A percentile compares a stretch with the other conserved stretches of the same genome.
Conservation (phyloP, 148 eudicot genomes). For the Cornus suecica region DNA sequence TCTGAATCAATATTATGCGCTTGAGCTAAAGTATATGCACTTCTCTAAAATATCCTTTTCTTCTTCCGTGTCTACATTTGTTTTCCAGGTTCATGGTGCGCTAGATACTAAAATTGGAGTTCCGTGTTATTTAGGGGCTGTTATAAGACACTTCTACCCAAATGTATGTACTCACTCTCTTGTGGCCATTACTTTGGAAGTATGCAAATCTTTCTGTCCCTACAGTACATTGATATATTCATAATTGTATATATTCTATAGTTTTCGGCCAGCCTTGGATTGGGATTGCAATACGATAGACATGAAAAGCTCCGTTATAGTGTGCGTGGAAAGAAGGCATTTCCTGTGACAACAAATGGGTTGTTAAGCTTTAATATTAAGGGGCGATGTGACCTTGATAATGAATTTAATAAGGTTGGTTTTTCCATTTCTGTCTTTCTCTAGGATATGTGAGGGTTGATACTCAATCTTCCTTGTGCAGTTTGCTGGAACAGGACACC, state of each 20-base stretch:
- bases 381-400: conserved; percentile 61
- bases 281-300: conserved; percentile 63
- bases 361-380: conserved; percentile 56
- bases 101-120: conserved; percentile 76
- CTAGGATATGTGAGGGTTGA: background rate
- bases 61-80: background rate
- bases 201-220: background rate
- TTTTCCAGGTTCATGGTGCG: conserved; percentile 70
- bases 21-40: background rate
- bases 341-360: conserved; percentile 63
- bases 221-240: conserved; percentile 3
- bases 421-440: conserved; percentile 8
- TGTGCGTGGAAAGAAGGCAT: conserved; percentile 66
- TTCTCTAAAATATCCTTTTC: background rate
- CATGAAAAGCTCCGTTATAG: conserved; percentile 50
- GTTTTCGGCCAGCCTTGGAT: conserved; percentile 61
- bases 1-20: background rate
- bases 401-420: conserved; percentile 68
- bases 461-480: background rate
- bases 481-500: background rate
- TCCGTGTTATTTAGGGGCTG: conserved; percentile 48
- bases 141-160: conserved; percentile 62
- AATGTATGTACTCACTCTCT: conserved; percentile 41
- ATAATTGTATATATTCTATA: conserved; percentile 39
- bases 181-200: background rate